These are phyloP conservation scores for Fagopyrum esculentum DNA, from an alignment of 148 eudicot genomes.

Conservation along the genomic window DNA sequence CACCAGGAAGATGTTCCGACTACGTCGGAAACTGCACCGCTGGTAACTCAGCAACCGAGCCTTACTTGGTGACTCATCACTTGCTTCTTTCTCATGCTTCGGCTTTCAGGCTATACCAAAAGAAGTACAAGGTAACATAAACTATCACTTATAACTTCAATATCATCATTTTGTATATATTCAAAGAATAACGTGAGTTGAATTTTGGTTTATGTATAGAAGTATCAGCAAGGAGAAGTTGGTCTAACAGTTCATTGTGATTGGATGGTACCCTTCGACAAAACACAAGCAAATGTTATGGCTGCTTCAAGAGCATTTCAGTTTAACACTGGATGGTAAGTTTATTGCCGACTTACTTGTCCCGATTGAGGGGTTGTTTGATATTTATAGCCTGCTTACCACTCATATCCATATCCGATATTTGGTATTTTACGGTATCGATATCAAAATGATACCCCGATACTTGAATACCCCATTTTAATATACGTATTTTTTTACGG, in stretches of 20 bases:
- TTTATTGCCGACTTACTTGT: neutral
- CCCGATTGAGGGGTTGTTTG: no score
- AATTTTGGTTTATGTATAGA: neutral
- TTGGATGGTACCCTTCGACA: neutral
- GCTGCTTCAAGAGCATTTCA: slow-evolving; percentile 10
- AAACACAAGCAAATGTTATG: neutral
- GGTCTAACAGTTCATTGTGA: neutral
- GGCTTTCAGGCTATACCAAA: slow-evolving; percentile 19
- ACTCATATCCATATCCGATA: no score
- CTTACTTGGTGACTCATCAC: slow-evolving; percentile 22
- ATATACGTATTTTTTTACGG: no score
- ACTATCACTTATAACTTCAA: no score
- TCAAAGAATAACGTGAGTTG: neutral
- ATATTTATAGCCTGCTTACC: no score
- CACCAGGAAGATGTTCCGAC: neutral
- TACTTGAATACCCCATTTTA: no score
- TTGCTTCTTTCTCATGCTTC: slow-evolving; percentile 20
- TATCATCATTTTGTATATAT: no score
- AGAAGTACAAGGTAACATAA: slow-evolving; percentile 18
- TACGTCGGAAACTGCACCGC: slow-evolving; percentile 14
- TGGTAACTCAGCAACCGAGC: slow-evolving; percentile 26
- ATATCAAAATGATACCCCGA: no score
- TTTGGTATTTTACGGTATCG: no score
- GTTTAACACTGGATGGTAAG: slow-evolving; percentile 6
- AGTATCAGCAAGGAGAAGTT: neutral